Evolutionary conservation across 2,329 filamentous ascomycete genomes (phyloP), one percentile per base, ranked within the genome.

Genomic region (Pseudogymnoascus sp.): DNA sequence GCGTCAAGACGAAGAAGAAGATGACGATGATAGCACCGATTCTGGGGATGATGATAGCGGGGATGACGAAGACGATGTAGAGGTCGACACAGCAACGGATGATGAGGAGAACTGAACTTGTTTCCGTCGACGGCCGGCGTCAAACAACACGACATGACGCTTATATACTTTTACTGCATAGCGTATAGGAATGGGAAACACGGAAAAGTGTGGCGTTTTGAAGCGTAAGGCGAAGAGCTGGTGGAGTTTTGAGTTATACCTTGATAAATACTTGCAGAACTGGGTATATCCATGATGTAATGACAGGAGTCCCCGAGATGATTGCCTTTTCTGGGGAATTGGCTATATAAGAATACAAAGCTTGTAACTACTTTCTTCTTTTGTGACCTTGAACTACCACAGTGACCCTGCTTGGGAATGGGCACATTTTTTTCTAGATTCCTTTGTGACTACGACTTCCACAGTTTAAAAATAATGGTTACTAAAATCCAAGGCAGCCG

Each of bases 1-100:
- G 10, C 82, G 87, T 64, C 81, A 80, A 23, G 81, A 82, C 5
- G 79, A 81, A 5, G 81, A 80, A 12, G 78, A 83, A 59, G 81
- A 81, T 37, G 80, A 82, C 25, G 81, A 82, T 44, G 81, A 81
- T 47, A 80, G 82, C 14, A 77, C 79, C 4, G 81, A 83, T 60
- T 63, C 59, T 18, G 33, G 59, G 59, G 59, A 60, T 11, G 59
- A 60, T 38, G 59, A 60, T 16, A 25, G 23, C 1, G 59, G 12
- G 7, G 59, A 42, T 23, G 33, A 60, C 6, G 59, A 60, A 12
- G 59, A 42, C 11, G 33, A 38, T 38, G n/a, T 38, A 14, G 59
- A 42, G 59, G 16, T 38, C 59, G 59, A 60, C 35, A 60, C 59
- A 31, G 59, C 33, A 21, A 60, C 59, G 12, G 59, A 60, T 60